phyloP scores from a whole-genome alignment of 2,329 filamentous ascomycete genomes.

The Alternaria novae-zelandiae region DNA sequence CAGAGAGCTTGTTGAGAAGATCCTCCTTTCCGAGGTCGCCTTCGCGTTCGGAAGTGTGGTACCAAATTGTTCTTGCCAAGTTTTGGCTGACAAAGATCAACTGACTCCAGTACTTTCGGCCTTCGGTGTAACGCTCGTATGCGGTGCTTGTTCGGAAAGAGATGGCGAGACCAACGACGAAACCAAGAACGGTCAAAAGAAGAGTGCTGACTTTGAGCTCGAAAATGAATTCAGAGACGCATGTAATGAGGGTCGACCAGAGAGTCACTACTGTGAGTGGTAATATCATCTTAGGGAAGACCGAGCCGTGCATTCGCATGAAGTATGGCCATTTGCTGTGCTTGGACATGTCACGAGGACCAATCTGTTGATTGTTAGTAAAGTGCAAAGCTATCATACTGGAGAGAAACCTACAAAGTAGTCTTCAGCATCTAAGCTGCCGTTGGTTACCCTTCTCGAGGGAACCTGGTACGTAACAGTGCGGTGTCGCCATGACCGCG shows the following conservation, averaged over 20 bases:
- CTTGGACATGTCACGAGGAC: slow-evolving; percentile 71
- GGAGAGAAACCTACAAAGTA: slow-evolving; percentile 61
- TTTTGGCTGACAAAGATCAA: slow-evolving; percentile 63
- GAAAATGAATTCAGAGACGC: slow-evolving; percentile 52
- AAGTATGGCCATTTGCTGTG: slow-evolving; percentile 81
- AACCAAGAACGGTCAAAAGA: slow-evolving; percentile 78
- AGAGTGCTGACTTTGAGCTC: slow-evolving; percentile 67
- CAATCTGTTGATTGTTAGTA: slow-evolving; percentile 43
- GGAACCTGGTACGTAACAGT: slow-evolving; percentile 34
- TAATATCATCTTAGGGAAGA: slow-evolving; percentile 75
- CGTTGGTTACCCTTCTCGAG: slow-evolving; percentile 37
- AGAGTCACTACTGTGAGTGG: slow-evolving; percentile 67
- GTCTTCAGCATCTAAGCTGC: slow-evolving; percentile 58
- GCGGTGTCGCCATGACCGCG: slow-evolving; percentile 42
- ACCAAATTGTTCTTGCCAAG: slow-evolving; percentile 77
- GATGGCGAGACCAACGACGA: slow-evolving; percentile 79
- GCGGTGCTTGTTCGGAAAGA: slow-evolving; percentile 79
- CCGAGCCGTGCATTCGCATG: slow-evolving; percentile 76
- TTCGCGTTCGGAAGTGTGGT: slow-evolving; percentile 71
- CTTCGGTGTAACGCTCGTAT: slow-evolving; percentile 71
- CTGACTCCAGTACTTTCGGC: slow-evolving; percentile 67
- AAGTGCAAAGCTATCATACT: background rate
- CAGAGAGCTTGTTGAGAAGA: slow-evolving; percentile 72
- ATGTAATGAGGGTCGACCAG: slow-evolving; percentile 72
- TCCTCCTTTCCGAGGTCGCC: slow-evolving; percentile 67